phyloP scores from a whole-genome alignment of 306 rosid species.

The Fragaria vesca region DNA sequence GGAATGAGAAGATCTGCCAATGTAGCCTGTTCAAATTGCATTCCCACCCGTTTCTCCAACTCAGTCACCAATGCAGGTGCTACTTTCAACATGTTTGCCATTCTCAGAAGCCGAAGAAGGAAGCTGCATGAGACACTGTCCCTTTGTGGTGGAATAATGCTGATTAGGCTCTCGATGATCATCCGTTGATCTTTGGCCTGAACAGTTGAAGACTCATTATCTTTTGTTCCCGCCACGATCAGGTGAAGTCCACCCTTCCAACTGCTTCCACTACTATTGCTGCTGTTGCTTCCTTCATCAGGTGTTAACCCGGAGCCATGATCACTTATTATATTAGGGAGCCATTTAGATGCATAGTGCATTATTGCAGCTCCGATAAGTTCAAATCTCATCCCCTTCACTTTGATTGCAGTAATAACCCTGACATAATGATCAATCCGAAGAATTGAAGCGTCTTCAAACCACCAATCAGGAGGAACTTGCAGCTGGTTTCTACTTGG shows the following conservation, averaged over 20 bases:
- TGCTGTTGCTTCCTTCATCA: constrained; percentile 60
- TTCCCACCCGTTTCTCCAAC: constrained; percentile 91
- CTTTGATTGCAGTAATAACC: constrained; percentile 91
- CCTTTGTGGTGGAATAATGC: constrained; percentile 94
- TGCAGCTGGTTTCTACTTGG: constrained; percentile 73
- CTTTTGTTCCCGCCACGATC: constrained; percentile 64
- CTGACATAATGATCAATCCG: constrained; percentile 95
- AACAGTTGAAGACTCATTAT: constrained; percentile 54
- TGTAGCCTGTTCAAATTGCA: constrained; percentile 96
- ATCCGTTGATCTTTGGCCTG: constrained; percentile 83
- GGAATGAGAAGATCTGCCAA: constrained; percentile 81
- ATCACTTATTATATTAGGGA: constrained; percentile 61
- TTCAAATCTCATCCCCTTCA: constrained; percentile 89
- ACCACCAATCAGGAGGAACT: constrained; percentile 99
- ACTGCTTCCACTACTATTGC: constrained; percentile 36
- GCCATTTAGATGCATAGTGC: constrained; percentile 89
- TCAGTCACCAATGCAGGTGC: constrained; percentile 94
- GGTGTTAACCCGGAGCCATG: constrained; percentile 22
- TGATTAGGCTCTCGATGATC: constrained; percentile 87
- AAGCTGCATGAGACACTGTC: constrained; percentile 94
- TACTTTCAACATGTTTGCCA: constrained; percentile 84
- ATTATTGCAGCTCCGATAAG: constrained; percentile 74
- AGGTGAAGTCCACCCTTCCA: constrained; percentile 87
- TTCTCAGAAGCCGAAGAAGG: constrained; percentile 83
- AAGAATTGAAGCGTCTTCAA: constrained; percentile 85